Percentiles rank a stretch among this genome's conserved stretches.
Evolutionary conservation across 495 filamentous ascomycete genomes (phyloP).

Genomic region (Tetracladium setigerum): DNA sequence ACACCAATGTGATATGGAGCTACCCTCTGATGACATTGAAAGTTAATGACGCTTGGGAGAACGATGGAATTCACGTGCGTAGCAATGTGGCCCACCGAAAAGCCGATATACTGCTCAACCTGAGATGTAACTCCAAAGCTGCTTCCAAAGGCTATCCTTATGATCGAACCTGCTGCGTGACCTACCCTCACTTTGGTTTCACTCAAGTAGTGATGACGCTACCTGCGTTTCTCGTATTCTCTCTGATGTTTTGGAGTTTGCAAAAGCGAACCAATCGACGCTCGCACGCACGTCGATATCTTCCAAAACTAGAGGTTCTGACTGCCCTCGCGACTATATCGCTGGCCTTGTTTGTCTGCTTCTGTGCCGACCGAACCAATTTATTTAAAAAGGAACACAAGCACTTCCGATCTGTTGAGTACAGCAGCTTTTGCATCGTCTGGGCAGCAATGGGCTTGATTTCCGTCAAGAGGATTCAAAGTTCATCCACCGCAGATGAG

Average conservation of each 20-base stretch:
- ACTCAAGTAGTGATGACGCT: slow-evolving; percentile 17
- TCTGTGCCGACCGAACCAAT: slow-evolving; percentile 47
- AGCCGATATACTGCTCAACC: slow-evolving; percentile 49
- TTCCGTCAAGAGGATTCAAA: slow-evolving; percentile 25
- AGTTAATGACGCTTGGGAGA: slow-evolving; percentile 29
- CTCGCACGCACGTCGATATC: not conserved
- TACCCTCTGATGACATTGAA: slow-evolving; percentile 37
- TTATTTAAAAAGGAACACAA: slow-evolving; percentile 50
- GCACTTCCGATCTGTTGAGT: slow-evolving; percentile 33
- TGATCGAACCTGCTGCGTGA: slow-evolving; percentile 51
- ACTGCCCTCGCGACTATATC: slow-evolving; percentile 22
- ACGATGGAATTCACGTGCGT: slow-evolving; percentile 45
- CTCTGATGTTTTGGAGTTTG: too few species aligned
- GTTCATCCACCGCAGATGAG: not conserved
- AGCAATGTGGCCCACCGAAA: slow-evolving; percentile 37
- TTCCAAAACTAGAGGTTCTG: not conserved
- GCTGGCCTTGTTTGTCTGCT: slow-evolving; percentile 40
- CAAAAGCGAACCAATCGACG: not conserved
- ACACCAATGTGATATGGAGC: slow-evolving; percentile 43
- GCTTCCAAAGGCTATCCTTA: slow-evolving; percentile 34
- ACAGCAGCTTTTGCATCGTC: slow-evolving; percentile 10
- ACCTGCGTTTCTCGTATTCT: too few species aligned
- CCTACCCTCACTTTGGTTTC: slow-evolving; percentile 27
- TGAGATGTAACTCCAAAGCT: slow-evolving; percentile 45
- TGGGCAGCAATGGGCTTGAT: slow-evolving; percentile 22